Percentiles rank a stretch among this genome's conserved stretches.
Conservation (phyloP, 306 rosid species). For the Lathyrus sativus region DNA sequence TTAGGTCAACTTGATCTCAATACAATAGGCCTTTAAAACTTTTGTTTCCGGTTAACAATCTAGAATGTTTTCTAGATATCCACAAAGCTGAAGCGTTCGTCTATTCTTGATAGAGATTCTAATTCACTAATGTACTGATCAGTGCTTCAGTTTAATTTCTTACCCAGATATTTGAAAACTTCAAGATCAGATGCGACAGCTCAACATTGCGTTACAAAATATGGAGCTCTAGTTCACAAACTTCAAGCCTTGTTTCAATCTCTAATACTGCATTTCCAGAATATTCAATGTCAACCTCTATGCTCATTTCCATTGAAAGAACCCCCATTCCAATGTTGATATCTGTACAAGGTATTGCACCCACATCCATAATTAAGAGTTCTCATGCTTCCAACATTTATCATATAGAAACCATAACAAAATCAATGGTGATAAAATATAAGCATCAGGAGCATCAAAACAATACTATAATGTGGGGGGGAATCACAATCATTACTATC, state of each 20-base stretch:
- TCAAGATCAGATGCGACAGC: too few species aligned
- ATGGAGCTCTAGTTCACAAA: neutral
- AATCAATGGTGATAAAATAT: too few species aligned
- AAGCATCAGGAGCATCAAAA: too few species aligned
- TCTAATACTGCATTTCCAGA: constrained; percentile 1
- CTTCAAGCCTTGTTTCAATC: neutral
- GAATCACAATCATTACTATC: too few species aligned
- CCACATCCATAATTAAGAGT: too few species aligned
- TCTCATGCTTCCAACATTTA: too few species aligned
- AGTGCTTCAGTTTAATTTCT: neutral
- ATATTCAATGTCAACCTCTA: neutral
- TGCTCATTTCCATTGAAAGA: neutral
- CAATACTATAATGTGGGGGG: too few species aligned
- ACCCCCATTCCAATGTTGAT: neutral
- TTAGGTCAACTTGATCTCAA: constrained; percentile 10
- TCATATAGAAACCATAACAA: too few species aligned
- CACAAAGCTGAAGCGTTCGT: neutral
- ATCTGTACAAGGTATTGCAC: too few species aligned
- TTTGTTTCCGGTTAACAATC: neutral
- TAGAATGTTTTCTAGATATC: too few species aligned
- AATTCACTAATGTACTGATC: neutral
- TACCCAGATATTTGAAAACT: neutral
- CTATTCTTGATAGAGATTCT: neutral
- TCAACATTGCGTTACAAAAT: neutral
- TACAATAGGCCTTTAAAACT: neutral